Base-by-base conservation (phyloP, 2,329 filamentous ascomycete genomes). In the Phialocephala sp. region DNA sequence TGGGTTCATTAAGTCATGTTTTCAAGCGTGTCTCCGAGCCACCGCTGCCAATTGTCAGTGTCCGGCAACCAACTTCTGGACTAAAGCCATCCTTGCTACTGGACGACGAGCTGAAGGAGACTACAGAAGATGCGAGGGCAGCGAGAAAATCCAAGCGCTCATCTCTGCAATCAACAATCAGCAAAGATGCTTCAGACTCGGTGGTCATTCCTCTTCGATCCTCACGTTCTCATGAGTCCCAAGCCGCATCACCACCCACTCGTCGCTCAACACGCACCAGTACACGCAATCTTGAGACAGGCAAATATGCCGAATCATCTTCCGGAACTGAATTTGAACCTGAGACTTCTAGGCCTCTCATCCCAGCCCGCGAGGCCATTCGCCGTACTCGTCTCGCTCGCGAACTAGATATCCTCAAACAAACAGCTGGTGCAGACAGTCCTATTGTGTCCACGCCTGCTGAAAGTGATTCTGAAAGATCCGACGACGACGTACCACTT, bases 1-100 rank as follows among this genome's bases (percentile, higher is more conserved):
- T 88, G 59, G 82, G 85, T n/a, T 88, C 84, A 68, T 80, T 97
- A 60, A 85, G 88, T 63, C 83, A 81, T 14, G 84, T 93, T 2
- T 94, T 92, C 72, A 82, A 88, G 58, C 82, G 87, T 18, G 79
- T 77, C 1, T 77, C 76, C 18, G 69, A 78, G 22, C 75, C 82
- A 39, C 76, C 74, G 3, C 63, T 60, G 55, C 36, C 36, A 36
- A 52, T 67, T 36, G 18, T 57, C 15, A 41, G 18, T 22, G 18
- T 41, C 6, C 55, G 12, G 35, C 35, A 32, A 57, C 32, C 6
- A 5, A 57, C 52, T 5, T 47, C 59, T 36, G 18, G n/a, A 27
- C 24, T 5, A 8, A 59, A 24, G 39, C 20, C 24, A 36, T 35
- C 24, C 1, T 12, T 54, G 24, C 20, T 20, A 18, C 55, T 8